phyloP scores from a whole-genome alignment of 495 filamentous ascomycete species.

The Penicillium flavigenum region DNA sequence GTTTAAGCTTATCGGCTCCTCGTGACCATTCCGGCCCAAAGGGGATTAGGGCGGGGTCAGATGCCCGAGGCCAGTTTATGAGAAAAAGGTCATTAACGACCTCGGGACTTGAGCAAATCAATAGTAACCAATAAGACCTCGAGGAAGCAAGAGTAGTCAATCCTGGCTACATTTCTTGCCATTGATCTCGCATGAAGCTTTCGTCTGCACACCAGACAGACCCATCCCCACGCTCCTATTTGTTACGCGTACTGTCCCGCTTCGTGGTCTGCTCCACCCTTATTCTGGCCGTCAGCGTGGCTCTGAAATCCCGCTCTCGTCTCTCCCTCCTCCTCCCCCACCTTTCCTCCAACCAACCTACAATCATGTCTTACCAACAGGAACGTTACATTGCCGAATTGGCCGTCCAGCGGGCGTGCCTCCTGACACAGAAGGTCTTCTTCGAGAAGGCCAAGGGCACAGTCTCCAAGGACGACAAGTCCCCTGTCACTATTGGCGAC shows the following conservation, averaged over 20 bases:
- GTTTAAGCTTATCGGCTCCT: slow-evolving; percentile 17
- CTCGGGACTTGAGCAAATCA: not conserved
- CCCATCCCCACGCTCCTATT: slow-evolving; percentile 15
- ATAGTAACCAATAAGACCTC: not conserved
- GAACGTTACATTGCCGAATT: slow-evolving; percentile 87
- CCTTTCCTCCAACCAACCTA: slow-evolving; percentile 29
- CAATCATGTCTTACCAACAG: slow-evolving; percentile 62
- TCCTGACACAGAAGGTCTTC: slow-evolving; percentile 92
- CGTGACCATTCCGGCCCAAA: slow-evolving; percentile 28
- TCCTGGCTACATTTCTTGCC: slow-evolving; percentile 1
- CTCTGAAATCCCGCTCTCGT: slow-evolving; percentile 47
- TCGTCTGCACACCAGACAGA: slow-evolving; percentile 7
- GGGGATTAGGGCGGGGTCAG: slow-evolving; percentile 37
- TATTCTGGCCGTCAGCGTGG: slow-evolving; percentile 50
- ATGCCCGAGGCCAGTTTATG: not conserved
- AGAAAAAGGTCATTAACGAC: not conserved
- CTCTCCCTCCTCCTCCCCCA: slow-evolving; percentile 40
- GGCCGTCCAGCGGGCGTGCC: slow-evolving; percentile 83
- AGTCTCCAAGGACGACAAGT: slow-evolving; percentile 88
- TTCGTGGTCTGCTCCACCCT: slow-evolving; percentile 45
- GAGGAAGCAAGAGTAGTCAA: slow-evolving; percentile 10
- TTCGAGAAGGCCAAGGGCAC: slow-evolving; percentile 90
- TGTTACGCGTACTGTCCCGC: slow-evolving; percentile 37
- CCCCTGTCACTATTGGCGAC: slow-evolving; percentile 96
- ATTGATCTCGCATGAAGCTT: slow-evolving; percentile 13